Conservation (phyloP, 2,329 filamentous ascomycete species). For the Fusarium paranaense region DNA sequence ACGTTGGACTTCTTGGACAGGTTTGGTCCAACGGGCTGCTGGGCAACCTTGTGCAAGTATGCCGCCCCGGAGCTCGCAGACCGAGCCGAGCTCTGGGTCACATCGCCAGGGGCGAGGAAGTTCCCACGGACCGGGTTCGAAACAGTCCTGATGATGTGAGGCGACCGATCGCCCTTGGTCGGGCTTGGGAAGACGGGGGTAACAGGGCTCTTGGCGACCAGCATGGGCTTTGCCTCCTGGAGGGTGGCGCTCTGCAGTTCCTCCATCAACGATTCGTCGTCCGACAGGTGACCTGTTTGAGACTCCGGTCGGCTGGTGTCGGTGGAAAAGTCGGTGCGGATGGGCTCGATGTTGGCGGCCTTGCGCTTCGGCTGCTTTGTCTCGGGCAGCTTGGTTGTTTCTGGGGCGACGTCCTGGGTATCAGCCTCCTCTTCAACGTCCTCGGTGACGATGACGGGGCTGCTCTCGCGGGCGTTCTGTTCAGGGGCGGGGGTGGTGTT, state of each 20-base stretch:
- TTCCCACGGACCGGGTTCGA: slow-evolving; percentile 60
- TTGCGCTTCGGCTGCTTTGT: slow-evolving; percentile 46
- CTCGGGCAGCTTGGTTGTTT: slow-evolving; percentile 23
- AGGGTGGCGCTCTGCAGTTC: slow-evolving; percentile 86
- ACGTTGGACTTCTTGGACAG: slow-evolving; percentile 78
- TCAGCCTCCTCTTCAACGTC: slow-evolving; percentile 9
- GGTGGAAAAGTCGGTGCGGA: slow-evolving; percentile 59
- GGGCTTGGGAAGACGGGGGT: slow-evolving; percentile 68
- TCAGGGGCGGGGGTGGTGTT: slow-evolving; percentile 24
- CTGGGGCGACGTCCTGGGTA: slow-evolving; percentile 8
- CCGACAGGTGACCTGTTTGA: slow-evolving; percentile 62
- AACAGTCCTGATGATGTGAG: slow-evolving; percentile 58
- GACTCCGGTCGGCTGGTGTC: slow-evolving; percentile 35
- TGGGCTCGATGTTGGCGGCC: slow-evolving; percentile 60
- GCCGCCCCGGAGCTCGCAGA: slow-evolving; percentile 69
- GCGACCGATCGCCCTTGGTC: slow-evolving; percentile 42
- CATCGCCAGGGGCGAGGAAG: slow-evolving; percentile 59
- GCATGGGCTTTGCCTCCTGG: slow-evolving; percentile 84
- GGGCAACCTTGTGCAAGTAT: slow-evolving; percentile 65
- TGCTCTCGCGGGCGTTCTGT: slow-evolving; percentile 9
- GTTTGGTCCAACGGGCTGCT: slow-evolving; percentile 61
- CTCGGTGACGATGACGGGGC: slow-evolving; percentile 22
- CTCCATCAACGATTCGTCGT: slow-evolving; percentile 87
- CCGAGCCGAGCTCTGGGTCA: slow-evolving; percentile 59
- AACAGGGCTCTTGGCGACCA: slow-evolving; percentile 85